Evolutionary conservation across 768 basidiomycete species (phyloP).

Genomic region (Suillus discolor): DNA sequence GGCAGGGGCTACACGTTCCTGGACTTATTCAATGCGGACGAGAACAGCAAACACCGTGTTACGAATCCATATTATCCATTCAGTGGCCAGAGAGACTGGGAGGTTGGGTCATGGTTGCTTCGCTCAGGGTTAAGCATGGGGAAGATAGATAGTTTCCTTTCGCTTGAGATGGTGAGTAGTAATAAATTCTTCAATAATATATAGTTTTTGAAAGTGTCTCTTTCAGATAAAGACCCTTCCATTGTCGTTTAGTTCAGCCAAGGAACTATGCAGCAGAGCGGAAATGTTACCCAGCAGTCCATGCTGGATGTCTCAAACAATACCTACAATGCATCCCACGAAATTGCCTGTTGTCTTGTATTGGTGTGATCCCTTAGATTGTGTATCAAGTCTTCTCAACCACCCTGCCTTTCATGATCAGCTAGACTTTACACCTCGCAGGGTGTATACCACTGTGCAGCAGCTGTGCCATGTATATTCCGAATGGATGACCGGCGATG

Average conservation of each 20-base stretch:
- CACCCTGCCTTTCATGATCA: constrained; percentile 23
- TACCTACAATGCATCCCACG: constrained; percentile 16
- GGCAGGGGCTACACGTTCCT: background rate
- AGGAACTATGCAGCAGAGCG: constrained; percentile 20
- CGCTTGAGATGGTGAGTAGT: constrained; percentile 11
- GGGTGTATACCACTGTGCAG: constrained; percentile 15
- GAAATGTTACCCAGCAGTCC: constrained; percentile 27
- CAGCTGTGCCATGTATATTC: constrained; percentile 14
- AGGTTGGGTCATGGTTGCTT: background rate
- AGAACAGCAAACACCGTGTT: background rate
- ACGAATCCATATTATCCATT: background rate
- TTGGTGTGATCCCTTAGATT: constrained; percentile 30
- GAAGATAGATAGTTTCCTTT: constrained; percentile 29
- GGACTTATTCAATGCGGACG: background rate
- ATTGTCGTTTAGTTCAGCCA: constrained; percentile 29
- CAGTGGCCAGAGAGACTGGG: background rate
- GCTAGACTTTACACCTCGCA: constrained; percentile 22
- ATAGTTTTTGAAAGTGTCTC: background rate
- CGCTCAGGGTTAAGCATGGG: constrained; percentile 32
- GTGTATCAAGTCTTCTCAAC: constrained; percentile 22
- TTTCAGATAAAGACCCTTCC: constrained; percentile 9
- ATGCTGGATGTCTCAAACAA: constrained; percentile 19
- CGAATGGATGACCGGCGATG: constrained; percentile 22
- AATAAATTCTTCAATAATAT: background rate
- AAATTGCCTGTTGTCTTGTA: constrained; percentile 25